These are phyloP conservation scores for Globisporangium splendens DNA, from an alignment of 352 stramenopile species.

Conservation along the genomic window DNA sequence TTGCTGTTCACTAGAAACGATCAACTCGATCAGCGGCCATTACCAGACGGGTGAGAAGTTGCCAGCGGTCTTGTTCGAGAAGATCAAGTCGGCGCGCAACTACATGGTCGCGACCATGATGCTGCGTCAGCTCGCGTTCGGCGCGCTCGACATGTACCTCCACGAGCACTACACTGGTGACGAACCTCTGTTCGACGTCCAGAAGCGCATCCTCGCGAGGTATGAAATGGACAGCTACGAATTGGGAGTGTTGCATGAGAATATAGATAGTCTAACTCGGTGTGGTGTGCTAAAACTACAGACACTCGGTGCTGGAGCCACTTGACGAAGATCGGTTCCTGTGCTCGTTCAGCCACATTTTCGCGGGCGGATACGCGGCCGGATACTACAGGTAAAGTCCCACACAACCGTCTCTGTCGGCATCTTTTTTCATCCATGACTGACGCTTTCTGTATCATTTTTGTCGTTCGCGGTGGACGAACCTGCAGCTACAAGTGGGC, in stretches of 20 bases:
- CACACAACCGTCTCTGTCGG: slow-evolving; percentile 6
- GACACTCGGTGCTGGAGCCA: slow-evolving; percentile 85
- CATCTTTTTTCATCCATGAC: background rate
- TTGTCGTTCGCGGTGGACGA: background rate
- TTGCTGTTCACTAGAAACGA: slow-evolving; percentile 57
- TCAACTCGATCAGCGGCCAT: slow-evolving; percentile 75
- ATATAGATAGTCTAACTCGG: background rate
- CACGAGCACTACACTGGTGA: slow-evolving; percentile 65
- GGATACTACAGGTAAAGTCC: slow-evolving; percentile 93
- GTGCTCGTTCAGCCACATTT: slow-evolving; percentile 98
- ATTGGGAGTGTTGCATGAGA: background rate
- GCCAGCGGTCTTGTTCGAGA: slow-evolving; percentile 93
- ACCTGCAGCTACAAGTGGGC: slow-evolving; percentile 92
- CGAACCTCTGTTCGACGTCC: slow-evolving; percentile 93
- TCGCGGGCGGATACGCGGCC: slow-evolving; percentile 96
- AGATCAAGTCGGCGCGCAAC: slow-evolving; percentile 93
- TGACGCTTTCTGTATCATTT: slow-evolving; percentile 8
- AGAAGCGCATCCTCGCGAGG: slow-evolving; percentile 85
- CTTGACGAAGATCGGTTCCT: slow-evolving; percentile 96
- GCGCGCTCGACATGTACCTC: slow-evolving; percentile 84
- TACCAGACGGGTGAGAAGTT: slow-evolving; percentile 89
- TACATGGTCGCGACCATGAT: slow-evolving; percentile 95
- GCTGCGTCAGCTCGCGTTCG: slow-evolving; percentile 95
- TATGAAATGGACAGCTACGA: too few relatives aligned
- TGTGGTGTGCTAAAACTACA: slow-evolving; percentile 8